phyloP scores from a whole-genome alignment of 2,329 filamentous ascomycete genomes.

The Gliomastix tumulicola region DNA sequence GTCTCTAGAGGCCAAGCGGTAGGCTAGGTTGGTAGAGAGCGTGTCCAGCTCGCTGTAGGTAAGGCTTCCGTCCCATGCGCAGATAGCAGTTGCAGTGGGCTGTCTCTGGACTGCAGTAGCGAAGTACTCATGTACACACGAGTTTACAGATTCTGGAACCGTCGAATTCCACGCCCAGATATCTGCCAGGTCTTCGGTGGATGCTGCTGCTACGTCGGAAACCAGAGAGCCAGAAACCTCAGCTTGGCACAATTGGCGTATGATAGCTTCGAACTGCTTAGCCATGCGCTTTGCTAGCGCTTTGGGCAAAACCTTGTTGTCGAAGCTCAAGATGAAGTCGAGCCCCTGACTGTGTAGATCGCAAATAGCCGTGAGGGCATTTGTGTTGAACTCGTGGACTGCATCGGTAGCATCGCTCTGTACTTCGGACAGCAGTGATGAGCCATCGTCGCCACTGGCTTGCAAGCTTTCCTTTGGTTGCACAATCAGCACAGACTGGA shows the following conservation, averaged over 20 bases:
- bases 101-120: neutral
- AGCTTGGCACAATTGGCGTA: neutral
- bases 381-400: conserved; percentile 1
- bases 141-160: neutral
- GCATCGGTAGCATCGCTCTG: conserved; percentile 1
- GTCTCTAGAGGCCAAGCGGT: conserved; percentile 11
- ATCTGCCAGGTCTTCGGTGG: neutral
- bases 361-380: neutral
- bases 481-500: conserved; percentile 19
- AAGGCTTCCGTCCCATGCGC: conserved; percentile 13
- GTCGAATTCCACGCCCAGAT: neutral
- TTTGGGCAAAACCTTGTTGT: neutral
- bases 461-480: conserved; percentile 8
- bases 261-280: neutral
- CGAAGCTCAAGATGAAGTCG: neutral
- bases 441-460: neutral
- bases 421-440: neutral
- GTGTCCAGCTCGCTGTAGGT: conserved; percentile 14
- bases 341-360: neutral
- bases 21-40: conserved; percentile 5
- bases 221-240: neutral
- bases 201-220: neutral
- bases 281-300: neutral
- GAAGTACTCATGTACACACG: neutral
- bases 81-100: conserved; percentile 18